These are phyloP conservation scores for Apiotrichum sp. DNA, from an alignment of 1,284 basidiomycete genomes.

Conservation along the genomic window DNA sequence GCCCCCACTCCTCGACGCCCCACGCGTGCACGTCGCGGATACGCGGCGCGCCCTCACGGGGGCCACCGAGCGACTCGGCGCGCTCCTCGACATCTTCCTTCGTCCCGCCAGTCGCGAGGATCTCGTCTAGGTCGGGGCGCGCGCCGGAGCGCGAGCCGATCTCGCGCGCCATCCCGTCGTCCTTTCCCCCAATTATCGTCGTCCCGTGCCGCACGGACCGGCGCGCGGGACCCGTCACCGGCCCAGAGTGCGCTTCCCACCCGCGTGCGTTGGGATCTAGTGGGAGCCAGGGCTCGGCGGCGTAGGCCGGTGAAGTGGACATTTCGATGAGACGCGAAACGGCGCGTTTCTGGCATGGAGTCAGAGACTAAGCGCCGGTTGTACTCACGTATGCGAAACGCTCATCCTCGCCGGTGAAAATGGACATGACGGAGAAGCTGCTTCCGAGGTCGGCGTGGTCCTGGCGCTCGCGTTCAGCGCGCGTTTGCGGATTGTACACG, in stretches of 20 bases:
- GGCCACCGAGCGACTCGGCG: not conserved
- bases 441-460: conserved; percentile 45
- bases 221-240: not conserved
- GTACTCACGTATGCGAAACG: conserved; percentile 58
- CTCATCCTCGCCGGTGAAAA: conserved; percentile 65
- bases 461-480: conserved; percentile 24
- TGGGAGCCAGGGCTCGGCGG: conserved; percentile 44
- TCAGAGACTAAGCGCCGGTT: not conserved
- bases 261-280: conserved; percentile 27
- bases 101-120: not conserved
- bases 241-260: conserved; percentile 43
- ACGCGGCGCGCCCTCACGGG: conserved; percentile 23
- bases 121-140: not conserved
- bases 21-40: conserved; percentile 42
- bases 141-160: not conserved
- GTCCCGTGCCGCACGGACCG: not conserved
- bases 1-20: conserved; percentile 49
- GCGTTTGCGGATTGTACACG: conserved; percentile 50
- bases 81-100: not conserved
- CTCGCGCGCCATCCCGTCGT: conserved; percentile 5
- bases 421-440: conserved; percentile 51
- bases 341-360: conserved; percentile 51
- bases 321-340: conserved; percentile 63
- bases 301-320: conserved; percentile 54
- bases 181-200: not conserved